Percentiles rank a stretch among this genome's conserved stretches.
Evolutionary conservation across 306 rosid genomes (phyloP).

Genomic region (Lathyrus aphaca): DNA sequence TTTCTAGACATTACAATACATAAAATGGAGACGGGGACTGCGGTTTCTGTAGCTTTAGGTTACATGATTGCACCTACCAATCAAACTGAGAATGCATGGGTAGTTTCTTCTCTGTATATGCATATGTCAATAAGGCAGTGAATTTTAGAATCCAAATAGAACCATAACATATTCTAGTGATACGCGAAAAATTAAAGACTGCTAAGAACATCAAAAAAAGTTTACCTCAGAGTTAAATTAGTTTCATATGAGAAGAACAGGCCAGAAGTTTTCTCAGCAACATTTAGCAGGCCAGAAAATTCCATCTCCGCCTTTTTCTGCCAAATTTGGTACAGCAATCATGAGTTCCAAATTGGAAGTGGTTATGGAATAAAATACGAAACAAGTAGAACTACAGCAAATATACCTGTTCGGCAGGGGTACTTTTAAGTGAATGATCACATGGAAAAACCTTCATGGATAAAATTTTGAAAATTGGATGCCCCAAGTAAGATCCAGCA

Average conservation of each 20-base stretch:
- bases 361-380: slow-evolving; percentile 30
- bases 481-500: slow-evolving; percentile 87
- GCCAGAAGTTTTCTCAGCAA: slow-evolving; percentile 86
- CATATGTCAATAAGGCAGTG: slow-evolving; percentile 12
- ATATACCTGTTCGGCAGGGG: slow-evolving; percentile 73
- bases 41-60: slow-evolving; percentile 26
- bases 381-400: slow-evolving; percentile 29
- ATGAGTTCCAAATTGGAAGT: slow-evolving; percentile 39
- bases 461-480: slow-evolving; percentile 73
- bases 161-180: slow-evolving; percentile 26
- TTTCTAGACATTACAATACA: slow-evolving; percentile 3
- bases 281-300: slow-evolving; percentile 69
- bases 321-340: slow-evolving; percentile 39
- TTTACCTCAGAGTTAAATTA: slow-evolving; percentile 93
- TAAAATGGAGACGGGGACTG: neutral
- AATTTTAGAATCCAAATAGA: slow-evolving; percentile 29
- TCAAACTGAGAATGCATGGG: slow-evolving; percentile 28
- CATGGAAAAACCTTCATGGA: slow-evolving; percentile 84
- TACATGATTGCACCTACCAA: slow-evolving; percentile 12
- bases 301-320: slow-evolving; percentile 91
- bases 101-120: slow-evolving; percentile 35
- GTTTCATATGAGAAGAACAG: slow-evolving; percentile 86
- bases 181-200: slow-evolving; percentile 25
- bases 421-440: slow-evolving; percentile 67
- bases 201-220: slow-evolving; percentile 37